Conservation (phyloP, 805 yeast species). For the Lachancea dasiensis region DNA sequence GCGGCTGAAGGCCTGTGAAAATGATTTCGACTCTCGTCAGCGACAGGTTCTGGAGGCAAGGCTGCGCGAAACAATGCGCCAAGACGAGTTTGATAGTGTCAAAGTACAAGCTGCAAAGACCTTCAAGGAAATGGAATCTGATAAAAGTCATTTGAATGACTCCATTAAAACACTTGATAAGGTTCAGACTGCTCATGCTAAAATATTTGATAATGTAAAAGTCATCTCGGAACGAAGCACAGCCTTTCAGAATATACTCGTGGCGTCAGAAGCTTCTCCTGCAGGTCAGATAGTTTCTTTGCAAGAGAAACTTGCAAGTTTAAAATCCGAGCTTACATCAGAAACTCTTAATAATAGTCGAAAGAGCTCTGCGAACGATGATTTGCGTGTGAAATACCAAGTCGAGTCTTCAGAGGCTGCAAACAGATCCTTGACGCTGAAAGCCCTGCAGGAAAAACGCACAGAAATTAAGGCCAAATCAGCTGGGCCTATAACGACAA, state of each 20-base stretch:
- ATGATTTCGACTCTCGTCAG: slow-evolving; percentile 20
- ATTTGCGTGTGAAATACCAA: slow-evolving; percentile 41
- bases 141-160: slow-evolving; percentile 20
- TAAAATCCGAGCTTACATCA: slow-evolving; percentile 32
- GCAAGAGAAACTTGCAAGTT: slow-evolving; percentile 14
- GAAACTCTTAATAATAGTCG: slow-evolving; percentile 49
- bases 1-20: slow-evolving; percentile 29
- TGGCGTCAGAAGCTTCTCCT: slow-evolving; percentile 2
- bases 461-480: slow-evolving; percentile 28
- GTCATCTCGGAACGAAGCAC: slow-evolving; percentile 10
- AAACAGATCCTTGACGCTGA: slow-evolving; percentile 32
- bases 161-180: slow-evolving; percentile 24
- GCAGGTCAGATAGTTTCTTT: slow-evolving; percentile 12
- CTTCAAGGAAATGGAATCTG: slow-evolving; percentile 33
- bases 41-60: slow-evolving; percentile 26
- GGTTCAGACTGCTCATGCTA: slow-evolving; percentile 16
- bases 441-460: slow-evolving; percentile 20
- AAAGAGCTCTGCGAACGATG: slow-evolving; percentile 24
- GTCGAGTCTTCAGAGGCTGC: slow-evolving; percentile 43
- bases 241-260: slow-evolving; percentile 11
- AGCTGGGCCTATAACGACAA: slow-evolving; percentile 33
- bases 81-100: slow-evolving; percentile 35
- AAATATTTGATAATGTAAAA: slow-evolving; percentile 12
- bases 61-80: slow-evolving; percentile 36
- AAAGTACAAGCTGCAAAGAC: slow-evolving; percentile 37